Conservation (phyloP, 1,284 basidiomycete genomes). For the Laetiporus sulphureus region DNA sequence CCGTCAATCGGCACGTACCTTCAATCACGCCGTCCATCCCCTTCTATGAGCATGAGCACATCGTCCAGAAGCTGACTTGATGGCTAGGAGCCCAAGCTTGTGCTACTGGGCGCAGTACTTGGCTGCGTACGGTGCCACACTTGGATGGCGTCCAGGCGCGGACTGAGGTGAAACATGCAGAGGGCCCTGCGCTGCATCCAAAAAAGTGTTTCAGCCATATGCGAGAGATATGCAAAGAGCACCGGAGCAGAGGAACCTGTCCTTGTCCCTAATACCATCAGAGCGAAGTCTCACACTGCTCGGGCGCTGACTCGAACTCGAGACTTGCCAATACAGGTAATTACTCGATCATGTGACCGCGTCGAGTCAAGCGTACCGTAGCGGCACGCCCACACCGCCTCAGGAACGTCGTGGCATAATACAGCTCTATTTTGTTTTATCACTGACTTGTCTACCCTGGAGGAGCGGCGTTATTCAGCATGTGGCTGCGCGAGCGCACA, state of each 20-base stretch:
- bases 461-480: too few relatives aligned
- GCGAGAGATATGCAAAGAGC: not conserved
- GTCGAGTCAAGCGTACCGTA: conserved; percentile 1
- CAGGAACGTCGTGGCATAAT: not conserved
- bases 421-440: not conserved
- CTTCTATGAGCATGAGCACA: too few relatives aligned
- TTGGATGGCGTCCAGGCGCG: too few relatives aligned
- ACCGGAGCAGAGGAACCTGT: not conserved
- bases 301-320: conserved; percentile 3
- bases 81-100: too few relatives aligned
- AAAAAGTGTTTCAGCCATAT: too few relatives aligned
- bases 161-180: too few relatives aligned
- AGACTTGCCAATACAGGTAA: not conserved
- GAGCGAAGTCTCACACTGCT: not conserved
- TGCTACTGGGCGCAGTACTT: too few relatives aligned
- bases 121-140: too few relatives aligned
- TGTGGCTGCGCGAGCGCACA: too few relatives aligned
- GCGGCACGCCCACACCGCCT: conserved; percentile 1
- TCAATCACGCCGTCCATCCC: too few relatives aligned
- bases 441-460: not conserved
- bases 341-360: conserved; percentile 3
- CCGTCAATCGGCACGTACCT: not conserved
- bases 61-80: too few relatives aligned
- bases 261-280: not conserved
- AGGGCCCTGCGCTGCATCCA: too few relatives aligned